Conservation (phyloP, 805 yeast genomes). For the Hanseniaspora vineae region DNA sequence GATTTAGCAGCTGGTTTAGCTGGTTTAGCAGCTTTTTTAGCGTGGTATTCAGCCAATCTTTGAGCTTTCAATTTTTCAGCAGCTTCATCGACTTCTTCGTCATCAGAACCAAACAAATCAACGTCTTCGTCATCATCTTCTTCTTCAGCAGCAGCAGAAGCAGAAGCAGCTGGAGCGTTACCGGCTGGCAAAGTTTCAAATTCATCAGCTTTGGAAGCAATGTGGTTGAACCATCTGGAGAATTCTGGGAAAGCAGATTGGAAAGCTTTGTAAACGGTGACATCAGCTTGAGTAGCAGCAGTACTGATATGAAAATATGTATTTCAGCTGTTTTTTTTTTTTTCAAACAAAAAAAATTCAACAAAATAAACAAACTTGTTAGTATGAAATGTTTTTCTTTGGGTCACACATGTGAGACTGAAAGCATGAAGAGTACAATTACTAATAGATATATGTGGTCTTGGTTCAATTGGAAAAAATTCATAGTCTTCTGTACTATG, state of each 20-base stretch:
- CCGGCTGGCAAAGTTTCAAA: constrained; percentile 75
- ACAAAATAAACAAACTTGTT: not conserved
- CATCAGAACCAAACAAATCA: constrained; percentile 87
- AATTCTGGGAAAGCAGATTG: constrained; percentile 85
- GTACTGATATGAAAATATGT: constrained; percentile 35
- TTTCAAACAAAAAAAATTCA: not conserved
- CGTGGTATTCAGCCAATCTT: constrained; percentile 96
- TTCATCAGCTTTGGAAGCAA: constrained; percentile 83
- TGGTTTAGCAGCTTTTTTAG: constrained; percentile 93
- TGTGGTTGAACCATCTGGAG: constrained; percentile 98
- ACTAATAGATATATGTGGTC: not conserved
- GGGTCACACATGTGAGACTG: too few relatives aligned
- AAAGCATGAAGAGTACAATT: too few relatives aligned
- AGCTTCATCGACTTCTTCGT: constrained; percentile 91
- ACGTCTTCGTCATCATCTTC: constrained; percentile 90
- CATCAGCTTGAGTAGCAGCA: constrained; percentile 93
- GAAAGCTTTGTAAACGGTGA: constrained; percentile 85
- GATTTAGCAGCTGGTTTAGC: constrained; percentile 99
- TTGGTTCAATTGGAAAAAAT: not conserved
- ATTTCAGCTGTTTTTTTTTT: constrained; percentile 4
- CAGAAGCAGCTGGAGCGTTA: constrained; percentile 38
- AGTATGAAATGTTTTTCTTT: too few relatives aligned
- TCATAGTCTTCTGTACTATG: not conserved
- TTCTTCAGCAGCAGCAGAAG: constrained; percentile 43
- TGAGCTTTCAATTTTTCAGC: constrained; percentile 96